These are phyloP conservation scores for Coccinonectria pachysandricola DNA, from an alignment of 2,329 filamentous ascomycete species.

Conservation along the genomic window DNA sequence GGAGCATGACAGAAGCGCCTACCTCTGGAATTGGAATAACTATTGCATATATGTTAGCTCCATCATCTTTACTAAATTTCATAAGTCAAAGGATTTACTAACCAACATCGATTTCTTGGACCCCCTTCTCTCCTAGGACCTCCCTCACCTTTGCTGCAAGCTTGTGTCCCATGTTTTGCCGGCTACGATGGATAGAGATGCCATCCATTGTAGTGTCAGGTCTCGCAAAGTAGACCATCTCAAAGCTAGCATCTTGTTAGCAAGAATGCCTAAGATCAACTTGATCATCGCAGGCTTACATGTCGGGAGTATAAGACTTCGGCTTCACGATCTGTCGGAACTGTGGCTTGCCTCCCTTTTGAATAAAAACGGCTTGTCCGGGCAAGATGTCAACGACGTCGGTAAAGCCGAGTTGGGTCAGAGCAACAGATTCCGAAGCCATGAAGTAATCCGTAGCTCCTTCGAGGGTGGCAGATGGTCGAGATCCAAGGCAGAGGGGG, in stretches of 20 bases:
- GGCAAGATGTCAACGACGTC: constrained; percentile 70
- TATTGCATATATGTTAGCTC: constrained; percentile 14
- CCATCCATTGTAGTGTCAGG: constrained; percentile 78
- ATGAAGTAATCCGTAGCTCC: constrained; percentile 76
- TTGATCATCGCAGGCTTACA: not conserved
- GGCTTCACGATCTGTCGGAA: constrained; percentile 65
- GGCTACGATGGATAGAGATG: constrained; percentile 74
- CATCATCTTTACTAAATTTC: not conserved
- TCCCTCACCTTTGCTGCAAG: constrained; percentile 63
- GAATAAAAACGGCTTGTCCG: constrained; percentile 76
- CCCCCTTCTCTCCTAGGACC: constrained; percentile 55
- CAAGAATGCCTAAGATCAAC: not conserved
- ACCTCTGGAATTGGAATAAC: constrained; percentile 62
- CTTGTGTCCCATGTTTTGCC: constrained; percentile 78
- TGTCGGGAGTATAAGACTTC: constrained; percentile 65
- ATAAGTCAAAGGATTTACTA: constrained; percentile 7
- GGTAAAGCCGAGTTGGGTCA: constrained; percentile 70
- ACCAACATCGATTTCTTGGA: constrained; percentile 65
- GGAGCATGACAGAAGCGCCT: constrained; percentile 1
- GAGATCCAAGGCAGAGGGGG: constrained; percentile 67
- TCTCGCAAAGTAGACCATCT: constrained; percentile 58
- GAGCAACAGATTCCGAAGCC: constrained; percentile 78
- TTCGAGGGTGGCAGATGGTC: constrained; percentile 52
- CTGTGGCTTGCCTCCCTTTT: constrained; percentile 63
- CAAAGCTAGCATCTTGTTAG: too few species aligned